A percentile compares a stretch with the other conserved stretches of the same genome.
Conservation (phyloP, 1,284 basidiomycete genomes). For the Sanghuangporus baumii region DNA sequence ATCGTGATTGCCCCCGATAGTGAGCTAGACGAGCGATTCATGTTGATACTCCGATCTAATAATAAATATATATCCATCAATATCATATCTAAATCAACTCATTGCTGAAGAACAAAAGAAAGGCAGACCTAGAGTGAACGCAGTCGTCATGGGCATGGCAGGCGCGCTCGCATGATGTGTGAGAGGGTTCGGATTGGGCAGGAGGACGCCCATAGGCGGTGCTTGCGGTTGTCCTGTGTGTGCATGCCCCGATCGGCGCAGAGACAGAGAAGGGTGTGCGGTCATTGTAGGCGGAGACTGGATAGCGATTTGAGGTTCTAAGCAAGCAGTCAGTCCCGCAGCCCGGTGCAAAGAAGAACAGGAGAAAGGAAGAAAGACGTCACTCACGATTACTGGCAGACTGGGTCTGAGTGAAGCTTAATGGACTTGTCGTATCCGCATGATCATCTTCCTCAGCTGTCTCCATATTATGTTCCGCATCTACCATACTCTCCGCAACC, state of each 20-base stretch:
- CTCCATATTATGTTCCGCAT: background rate
- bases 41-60: slow-evolving; percentile 11
- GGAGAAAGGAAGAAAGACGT: background rate
- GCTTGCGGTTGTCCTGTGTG: background rate
- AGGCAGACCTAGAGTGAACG: slow-evolving; percentile 2
- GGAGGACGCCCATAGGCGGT: background rate
- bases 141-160: slow-evolving; percentile 2
- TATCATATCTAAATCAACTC: too few species aligned
- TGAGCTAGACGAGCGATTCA: slow-evolving; percentile 16
- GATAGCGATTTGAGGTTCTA: background rate
- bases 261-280: background rate
- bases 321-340: background rate
- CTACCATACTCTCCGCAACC: slow-evolving; percentile 1
- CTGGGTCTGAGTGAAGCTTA: background rate
- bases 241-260: too few species aligned
- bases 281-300: background rate
- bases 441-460: slow-evolving; percentile 10
- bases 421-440: background rate
- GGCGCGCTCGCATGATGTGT: slow-evolving; percentile 5
- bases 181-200: slow-evolving; percentile 1
- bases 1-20: slow-evolving; percentile 17
- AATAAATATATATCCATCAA: background rate
- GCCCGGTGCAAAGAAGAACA: background rate
- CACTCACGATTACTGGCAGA: slow-evolving; percentile 1
- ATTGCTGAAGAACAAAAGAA: background rate